These are phyloP conservation scores for Arachis stenosperma DNA, from an alignment of 306 rosid genomes.

Conservation along the genomic window DNA sequence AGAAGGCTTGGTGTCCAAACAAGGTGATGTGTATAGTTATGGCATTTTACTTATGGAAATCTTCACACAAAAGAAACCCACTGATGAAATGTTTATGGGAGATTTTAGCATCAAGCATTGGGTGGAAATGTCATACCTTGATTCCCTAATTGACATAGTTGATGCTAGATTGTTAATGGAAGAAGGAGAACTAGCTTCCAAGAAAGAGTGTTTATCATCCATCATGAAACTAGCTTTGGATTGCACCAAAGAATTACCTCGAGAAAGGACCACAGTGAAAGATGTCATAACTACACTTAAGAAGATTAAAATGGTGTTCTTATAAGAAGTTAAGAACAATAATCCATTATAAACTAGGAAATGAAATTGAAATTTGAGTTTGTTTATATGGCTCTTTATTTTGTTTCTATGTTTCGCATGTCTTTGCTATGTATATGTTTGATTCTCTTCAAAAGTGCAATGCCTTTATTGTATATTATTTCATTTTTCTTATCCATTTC, in stretches of 20 bases:
- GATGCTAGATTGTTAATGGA: neutral
- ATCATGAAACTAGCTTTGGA: neutral
- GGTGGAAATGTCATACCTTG: constrained; percentile 5
- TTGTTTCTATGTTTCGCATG: too few relatives aligned
- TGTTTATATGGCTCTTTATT: too few relatives aligned
- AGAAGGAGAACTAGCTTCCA: neutral
- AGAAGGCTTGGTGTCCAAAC: neutral
- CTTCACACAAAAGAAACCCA: constrained; percentile 32
- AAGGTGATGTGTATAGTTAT: constrained; percentile 10
- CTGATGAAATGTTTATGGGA: constrained; percentile 12
- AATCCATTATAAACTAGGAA: too few relatives aligned
- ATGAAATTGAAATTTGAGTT: too few relatives aligned
- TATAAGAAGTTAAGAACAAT: too few relatives aligned
- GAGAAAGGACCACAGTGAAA: neutral
- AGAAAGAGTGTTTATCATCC: neutral
- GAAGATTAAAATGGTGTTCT: neutral
- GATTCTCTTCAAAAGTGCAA: too few relatives aligned
- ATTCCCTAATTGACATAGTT: neutral
- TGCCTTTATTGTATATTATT: too few relatives aligned
- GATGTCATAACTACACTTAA: neutral
- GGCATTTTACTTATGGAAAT: constrained; percentile 37
- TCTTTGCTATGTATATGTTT: too few relatives aligned
- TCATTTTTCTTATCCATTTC: too few relatives aligned
- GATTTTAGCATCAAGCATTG: constrained; percentile 18
- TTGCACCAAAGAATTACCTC: neutral